Evolutionary conservation across 139 green algal genomes (phyloP).

Genomic region (Ettlia oleoabundans): DNA sequence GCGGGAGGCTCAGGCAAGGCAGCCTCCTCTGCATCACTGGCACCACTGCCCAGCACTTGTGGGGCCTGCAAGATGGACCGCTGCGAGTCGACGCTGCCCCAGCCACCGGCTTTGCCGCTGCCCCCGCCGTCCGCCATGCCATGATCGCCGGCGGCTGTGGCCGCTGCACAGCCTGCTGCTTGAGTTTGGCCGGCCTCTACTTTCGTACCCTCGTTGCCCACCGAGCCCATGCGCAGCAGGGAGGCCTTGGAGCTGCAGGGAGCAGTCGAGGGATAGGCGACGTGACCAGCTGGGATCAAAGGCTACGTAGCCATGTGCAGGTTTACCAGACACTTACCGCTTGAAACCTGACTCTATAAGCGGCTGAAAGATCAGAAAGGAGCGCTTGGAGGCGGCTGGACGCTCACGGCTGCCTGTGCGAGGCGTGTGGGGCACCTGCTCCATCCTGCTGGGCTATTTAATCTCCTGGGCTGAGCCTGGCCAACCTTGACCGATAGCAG

Average conservation of each 20-base stretch:
- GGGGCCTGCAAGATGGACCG: background rate
- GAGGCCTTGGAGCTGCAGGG: background rate
- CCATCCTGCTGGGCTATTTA: too few species aligned
- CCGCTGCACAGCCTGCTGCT: background rate
- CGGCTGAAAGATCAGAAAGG: background rate
- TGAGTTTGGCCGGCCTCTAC: background rate
- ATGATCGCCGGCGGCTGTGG: background rate
- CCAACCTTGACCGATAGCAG: too few species aligned
- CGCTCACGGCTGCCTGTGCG: background rate
- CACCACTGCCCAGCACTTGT: background rate
- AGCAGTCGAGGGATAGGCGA: background rate
- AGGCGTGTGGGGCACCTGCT: background rate
- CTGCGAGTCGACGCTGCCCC: background rate
- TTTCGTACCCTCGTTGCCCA: background rate
- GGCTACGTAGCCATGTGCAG: background rate
- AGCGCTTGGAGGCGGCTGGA: background rate
- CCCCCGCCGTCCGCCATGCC: background rate
- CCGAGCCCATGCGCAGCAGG: background rate
- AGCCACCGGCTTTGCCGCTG: background rate
- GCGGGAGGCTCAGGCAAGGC: background rate
- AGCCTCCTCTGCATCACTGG: background rate
- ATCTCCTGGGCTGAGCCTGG: too few species aligned
- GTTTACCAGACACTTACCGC: background rate
- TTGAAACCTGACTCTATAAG: background rate
- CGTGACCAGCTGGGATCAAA: background rate